Base-by-base conservation (phyloP, 2,329 filamentous ascomycete genomes). In the Mycosphaerella arachidis region DNA sequence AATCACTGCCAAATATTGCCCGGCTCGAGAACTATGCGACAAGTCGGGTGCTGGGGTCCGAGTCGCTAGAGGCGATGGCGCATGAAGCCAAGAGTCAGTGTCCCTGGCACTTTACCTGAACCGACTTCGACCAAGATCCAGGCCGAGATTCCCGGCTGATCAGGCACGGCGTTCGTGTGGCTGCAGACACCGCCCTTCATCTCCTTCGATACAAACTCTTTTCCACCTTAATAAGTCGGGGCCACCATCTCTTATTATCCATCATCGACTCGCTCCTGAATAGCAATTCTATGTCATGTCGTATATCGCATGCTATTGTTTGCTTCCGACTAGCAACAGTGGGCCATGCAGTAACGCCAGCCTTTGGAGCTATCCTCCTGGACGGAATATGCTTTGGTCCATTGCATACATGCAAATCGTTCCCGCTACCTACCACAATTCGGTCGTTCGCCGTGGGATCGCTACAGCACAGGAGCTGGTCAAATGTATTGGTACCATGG, bases 21-120 rank as follows among this genome's bases (percentile, higher is more conserved):
- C 24, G 24, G 24, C 24, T 1, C 40, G 18, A 2, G 10, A 20
- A 20, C n/a, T n/a, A 7, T 33, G 27, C 5, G 6, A 6, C n/a
- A n/a, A n/a, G n/a, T n/a, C n/a, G n/a, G n/a, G n/a, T n/a, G 18
- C 37, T 27, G 8, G 37, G 37, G 16, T 48, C 18, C 12, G 30
- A 18, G 43, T 46, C 31, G 33, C 53, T 55, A 55, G 53, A 35
- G 29, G 30, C 6, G 31, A 18, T 2, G 31, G 18, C 24, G n/a
- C n/a, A 10, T 20, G 9, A 31, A 43, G 54, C 27, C 16, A 24
- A 29, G 8, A 56, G 43, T 20, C 54, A 18, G 45, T 37, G 16
- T 27, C 54, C 54, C 54, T 56, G 40, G 43, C 54, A 37, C 54
- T 31, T 35, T 56, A 12, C 54, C 54, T 20, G 27, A 30, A 48